A percentile compares a stretch with the other conserved stretches of the same genome.
These are phyloP conservation scores for Mortierella sp. DNA, from an alignment of 371 early-diverging fungal genomes.

Conservation along the genomic window DNA sequence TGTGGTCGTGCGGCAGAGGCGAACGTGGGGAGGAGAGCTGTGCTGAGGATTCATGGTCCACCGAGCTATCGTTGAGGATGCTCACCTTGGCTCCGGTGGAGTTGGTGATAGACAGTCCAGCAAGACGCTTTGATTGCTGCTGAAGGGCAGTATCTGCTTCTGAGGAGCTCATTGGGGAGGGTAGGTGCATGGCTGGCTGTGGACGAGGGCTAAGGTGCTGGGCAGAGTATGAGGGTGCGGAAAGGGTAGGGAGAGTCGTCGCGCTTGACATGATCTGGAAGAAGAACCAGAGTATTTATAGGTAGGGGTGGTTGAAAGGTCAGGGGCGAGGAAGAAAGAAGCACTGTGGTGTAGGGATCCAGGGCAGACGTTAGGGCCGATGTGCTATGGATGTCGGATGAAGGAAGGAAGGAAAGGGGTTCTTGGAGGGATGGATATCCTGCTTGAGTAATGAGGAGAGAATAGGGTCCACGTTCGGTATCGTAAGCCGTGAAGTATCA, in stretches of 20 bases:
- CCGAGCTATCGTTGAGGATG: conserved; percentile 34
- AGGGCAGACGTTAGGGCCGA: too few relatives aligned
- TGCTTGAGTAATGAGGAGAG: too few relatives aligned
- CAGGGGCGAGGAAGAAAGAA: too few relatives aligned
- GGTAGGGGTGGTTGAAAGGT: too few relatives aligned
- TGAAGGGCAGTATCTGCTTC: conserved; percentile 30
- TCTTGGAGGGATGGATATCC: too few relatives aligned
- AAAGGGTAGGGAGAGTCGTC: conserved; percentile 8
- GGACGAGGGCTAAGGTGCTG: conserved; percentile 3
- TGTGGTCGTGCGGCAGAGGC: neutral
- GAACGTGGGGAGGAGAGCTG: conserved; percentile 1
- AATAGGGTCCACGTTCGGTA: too few relatives aligned
- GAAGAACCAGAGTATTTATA: neutral
- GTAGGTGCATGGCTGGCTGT: conserved; percentile 8
- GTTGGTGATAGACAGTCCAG: conserved; percentile 54
- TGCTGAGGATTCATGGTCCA: conserved; percentile 8
- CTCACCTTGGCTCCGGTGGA: conserved; percentile 46
- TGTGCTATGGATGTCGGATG: too few relatives aligned
- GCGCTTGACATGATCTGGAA: neutral
- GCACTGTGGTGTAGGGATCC: too few relatives aligned
- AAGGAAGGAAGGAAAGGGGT: too few relatives aligned
- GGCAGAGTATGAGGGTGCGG: neutral
- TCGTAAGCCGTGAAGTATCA: too few relatives aligned
- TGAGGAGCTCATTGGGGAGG: conserved; percentile 7
- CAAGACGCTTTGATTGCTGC: conserved; percentile 48